A percentile compares a stretch with the other conserved stretches of the same genome.
phyloP scores from a whole-genome alignment of 2,329 filamentous ascomycete genomes.

The Neofusicoccum sp. region DNA sequence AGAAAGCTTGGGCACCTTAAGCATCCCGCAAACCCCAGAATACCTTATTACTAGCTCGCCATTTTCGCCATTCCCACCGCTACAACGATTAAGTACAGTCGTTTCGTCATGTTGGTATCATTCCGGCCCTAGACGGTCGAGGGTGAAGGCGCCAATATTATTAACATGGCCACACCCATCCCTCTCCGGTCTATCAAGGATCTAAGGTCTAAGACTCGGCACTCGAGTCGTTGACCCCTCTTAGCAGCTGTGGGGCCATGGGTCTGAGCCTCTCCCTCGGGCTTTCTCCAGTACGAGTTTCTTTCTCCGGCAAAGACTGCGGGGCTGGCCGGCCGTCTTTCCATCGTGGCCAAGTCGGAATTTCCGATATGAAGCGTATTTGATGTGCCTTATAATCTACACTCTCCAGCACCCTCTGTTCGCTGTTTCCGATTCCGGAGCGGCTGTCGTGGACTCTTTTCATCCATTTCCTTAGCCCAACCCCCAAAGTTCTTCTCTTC shows the following conservation, averaged over 20 bases:
- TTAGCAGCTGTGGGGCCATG: neutral
- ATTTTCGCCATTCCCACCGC: too few species aligned
- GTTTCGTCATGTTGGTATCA: too few species aligned
- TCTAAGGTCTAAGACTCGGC: too few species aligned
- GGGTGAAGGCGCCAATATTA: too few species aligned
- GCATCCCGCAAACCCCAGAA: neutral
- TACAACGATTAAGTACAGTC: too few species aligned
- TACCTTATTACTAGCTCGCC: too few species aligned
- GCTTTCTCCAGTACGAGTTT: neutral
- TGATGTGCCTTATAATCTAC: neutral
- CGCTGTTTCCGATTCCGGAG: too few species aligned
- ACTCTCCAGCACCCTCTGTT: neutral
- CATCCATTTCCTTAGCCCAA: neutral
- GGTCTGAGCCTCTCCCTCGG: neutral
- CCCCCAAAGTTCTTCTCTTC: neutral
- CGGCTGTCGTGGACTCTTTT: neutral
- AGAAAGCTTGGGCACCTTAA: conserved; percentile 13
- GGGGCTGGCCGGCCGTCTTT: neutral
- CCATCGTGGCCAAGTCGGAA: neutral
- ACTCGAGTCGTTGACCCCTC: too few species aligned
- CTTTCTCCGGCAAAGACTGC: neutral
- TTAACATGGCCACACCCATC: too few species aligned
- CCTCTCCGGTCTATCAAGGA: too few species aligned
- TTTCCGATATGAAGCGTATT: neutral
- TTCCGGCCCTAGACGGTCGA: too few species aligned